A percentile compares a stretch with the other conserved stretches of the same genome.
These are phyloP conservation scores for Colletotrichum sp. DNA, from an alignment of 2,329 filamentous ascomycete genomes.

Conservation along the genomic window DNA sequence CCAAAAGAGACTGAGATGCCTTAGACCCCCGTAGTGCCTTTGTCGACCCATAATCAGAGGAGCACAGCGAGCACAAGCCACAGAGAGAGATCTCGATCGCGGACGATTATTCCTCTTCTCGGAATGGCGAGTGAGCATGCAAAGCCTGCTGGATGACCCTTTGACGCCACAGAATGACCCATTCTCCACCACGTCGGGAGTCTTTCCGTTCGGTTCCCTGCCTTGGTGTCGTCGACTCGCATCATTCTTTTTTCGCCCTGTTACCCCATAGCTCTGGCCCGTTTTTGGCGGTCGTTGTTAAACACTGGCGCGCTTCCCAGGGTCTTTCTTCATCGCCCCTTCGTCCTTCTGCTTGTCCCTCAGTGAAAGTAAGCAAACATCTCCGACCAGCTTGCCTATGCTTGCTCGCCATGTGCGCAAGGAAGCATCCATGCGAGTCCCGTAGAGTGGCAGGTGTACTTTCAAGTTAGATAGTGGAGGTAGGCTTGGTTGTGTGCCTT, in stretches of 20 bases:
- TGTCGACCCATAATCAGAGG: background rate
- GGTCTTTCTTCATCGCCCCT: background rate
- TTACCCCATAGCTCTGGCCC: background rate
- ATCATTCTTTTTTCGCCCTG: background rate
- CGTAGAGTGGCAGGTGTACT: background rate
- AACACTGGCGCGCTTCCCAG: background rate
- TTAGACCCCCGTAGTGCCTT: background rate
- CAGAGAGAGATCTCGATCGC: constrained; percentile 16
- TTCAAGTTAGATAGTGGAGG: background rate
- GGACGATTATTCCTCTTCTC: constrained; percentile 12
- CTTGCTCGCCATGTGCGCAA: background rate
- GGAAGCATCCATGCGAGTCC: background rate
- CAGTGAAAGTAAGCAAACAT: background rate
- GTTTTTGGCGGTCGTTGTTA: background rate
- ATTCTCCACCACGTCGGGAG: constrained; percentile 1
- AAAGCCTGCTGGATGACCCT: background rate
- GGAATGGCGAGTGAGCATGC: constrained; percentile 1
- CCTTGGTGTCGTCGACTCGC: background rate
- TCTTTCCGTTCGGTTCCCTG: background rate
- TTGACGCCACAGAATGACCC: constrained; percentile 2
- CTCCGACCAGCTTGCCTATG: background rate
- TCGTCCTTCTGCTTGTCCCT: background rate
- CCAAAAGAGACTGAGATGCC: background rate
- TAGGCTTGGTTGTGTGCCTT: background rate
- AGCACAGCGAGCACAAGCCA: constrained; percentile 1